Conservation (phyloP, 2,329 filamentous ascomycete species). For the Xylaria polymorpha region DNA sequence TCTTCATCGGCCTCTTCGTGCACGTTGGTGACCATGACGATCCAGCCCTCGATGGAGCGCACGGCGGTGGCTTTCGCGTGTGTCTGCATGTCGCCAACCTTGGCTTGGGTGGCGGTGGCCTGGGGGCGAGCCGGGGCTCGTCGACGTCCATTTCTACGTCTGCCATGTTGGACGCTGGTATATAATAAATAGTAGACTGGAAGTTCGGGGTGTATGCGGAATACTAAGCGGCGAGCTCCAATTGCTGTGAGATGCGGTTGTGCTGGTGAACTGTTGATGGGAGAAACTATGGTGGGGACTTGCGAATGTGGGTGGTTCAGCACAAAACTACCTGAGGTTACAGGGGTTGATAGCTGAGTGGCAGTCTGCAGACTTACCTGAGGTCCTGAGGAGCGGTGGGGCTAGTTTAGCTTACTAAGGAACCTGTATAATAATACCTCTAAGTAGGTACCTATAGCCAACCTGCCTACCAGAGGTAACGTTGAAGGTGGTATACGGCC, state of each 20-base stretch:
- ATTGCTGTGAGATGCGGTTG: not conserved
- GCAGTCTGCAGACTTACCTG: no score
- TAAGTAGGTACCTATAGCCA: no score
- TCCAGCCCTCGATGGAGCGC: conserved; percentile 90
- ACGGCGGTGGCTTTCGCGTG: conserved; percentile 81
- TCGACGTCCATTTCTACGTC: conserved; percentile 72
- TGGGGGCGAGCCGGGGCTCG: conserved; percentile 54
- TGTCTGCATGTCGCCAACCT: conserved; percentile 76
- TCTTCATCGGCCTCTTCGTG: conserved; percentile 90
- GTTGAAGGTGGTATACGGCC: no score
- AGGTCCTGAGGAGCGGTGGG: no score
- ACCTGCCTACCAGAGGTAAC: no score
- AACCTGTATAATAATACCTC: no score
- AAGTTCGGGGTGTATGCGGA: not conserved
- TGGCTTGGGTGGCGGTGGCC: conserved; percentile 53
- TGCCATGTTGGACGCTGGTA: conserved; percentile 55
- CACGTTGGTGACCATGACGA: conserved; percentile 86
- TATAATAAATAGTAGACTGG: not conserved
- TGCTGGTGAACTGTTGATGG: conserved; percentile 18
- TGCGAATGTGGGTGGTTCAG: not conserved
- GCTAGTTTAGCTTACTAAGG: no score
- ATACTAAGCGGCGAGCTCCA: not conserved
- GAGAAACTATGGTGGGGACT: conserved; percentile 9
- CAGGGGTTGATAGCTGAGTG: not conserved
- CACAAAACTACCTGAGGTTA: not conserved